These are phyloP conservation scores for Pythium phragmiticola DNA, from an alignment of 352 stramenopile genomes.

Conservation along the genomic window DNA sequence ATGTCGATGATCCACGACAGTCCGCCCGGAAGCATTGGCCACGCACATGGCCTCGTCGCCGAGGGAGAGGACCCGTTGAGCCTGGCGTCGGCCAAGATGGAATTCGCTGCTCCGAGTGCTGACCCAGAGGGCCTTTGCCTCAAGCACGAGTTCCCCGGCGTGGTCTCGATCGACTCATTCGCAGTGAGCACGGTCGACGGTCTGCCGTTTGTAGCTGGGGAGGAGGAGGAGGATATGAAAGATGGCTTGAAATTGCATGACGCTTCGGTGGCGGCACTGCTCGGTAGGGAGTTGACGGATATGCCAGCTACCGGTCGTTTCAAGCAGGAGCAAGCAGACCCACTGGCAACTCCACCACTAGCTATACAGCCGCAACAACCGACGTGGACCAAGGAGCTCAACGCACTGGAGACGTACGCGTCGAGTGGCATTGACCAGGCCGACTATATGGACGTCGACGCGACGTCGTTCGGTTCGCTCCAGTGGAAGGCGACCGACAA, in stretches of 20 bases:
- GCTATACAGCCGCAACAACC: background rate
- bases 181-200: slow-evolving; percentile 3
- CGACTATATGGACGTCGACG: slow-evolving; percentile 28
- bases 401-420: slow-evolving; percentile 20
- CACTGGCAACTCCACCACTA: background rate
- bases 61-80: slow-evolving; percentile 3
- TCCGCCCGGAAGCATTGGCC: background rate
- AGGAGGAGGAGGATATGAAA: slow-evolving; percentile 21
- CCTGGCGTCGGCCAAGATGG: slow-evolving; percentile 13
- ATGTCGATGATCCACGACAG: slow-evolving; percentile 51
- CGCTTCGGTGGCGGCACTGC: background rate
- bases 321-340: slow-evolving; percentile 19
- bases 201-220: slow-evolving; percentile 14
- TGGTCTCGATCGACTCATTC: slow-evolving; percentile 24
- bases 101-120: background rate
- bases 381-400: slow-evolving; percentile 22
- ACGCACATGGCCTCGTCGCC: background rate
- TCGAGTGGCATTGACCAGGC: slow-evolving; percentile 19
- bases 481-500: slow-evolving; percentile 26
- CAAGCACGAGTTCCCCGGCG: slow-evolving; percentile 16
- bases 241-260: slow-evolving; percentile 28
- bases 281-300: slow-evolving; percentile 10
- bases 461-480: slow-evolving; percentile 20
- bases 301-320: background rate
- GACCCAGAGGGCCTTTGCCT: background rate